phyloP scores from a whole-genome alignment of 164 flowering plant genomes.

The Vitis amurensis region DNA sequence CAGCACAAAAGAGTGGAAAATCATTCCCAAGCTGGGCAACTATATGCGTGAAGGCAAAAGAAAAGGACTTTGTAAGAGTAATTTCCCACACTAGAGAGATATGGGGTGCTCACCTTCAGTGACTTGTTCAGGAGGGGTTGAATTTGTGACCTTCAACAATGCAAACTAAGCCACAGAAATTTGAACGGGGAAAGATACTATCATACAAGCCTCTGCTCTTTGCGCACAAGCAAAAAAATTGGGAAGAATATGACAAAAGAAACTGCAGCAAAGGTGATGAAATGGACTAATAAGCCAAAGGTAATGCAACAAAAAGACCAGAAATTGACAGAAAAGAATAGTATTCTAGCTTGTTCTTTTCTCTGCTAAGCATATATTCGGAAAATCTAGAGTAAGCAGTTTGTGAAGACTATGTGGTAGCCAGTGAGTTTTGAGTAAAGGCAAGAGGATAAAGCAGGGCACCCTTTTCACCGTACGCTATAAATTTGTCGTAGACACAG shows the following conservation, averaged over 20 bases:
- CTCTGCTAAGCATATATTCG: not conserved
- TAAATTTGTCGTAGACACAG: not conserved
- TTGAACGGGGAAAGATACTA: too few relatives aligned
- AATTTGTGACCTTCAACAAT: not conserved
- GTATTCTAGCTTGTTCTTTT: conserved; percentile 3
- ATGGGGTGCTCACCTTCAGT: too few relatives aligned
- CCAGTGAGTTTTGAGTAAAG: not conserved
- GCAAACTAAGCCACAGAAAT: not conserved
- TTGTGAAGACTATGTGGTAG: not conserved
- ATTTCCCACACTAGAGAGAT: too few relatives aligned
- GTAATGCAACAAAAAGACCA: not conserved
- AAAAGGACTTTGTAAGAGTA: too few relatives aligned
- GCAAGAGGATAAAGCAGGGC: not conserved
- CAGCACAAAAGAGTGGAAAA: too few relatives aligned
- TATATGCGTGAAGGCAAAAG: too few relatives aligned
- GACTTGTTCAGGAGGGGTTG: too few relatives aligned
- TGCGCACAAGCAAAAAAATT: not conserved
- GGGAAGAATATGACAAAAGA: not conserved
- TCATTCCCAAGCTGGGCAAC: too few relatives aligned
- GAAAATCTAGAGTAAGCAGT: not conserved
- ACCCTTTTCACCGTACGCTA: not conserved
- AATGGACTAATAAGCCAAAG: not conserved
- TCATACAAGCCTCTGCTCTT: not conserved
- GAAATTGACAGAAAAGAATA: conserved; percentile 4
- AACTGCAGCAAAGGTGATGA: not conserved